Conservation (phyloP, 108 stramenopile species). For the Parmales sp. region DNA sequence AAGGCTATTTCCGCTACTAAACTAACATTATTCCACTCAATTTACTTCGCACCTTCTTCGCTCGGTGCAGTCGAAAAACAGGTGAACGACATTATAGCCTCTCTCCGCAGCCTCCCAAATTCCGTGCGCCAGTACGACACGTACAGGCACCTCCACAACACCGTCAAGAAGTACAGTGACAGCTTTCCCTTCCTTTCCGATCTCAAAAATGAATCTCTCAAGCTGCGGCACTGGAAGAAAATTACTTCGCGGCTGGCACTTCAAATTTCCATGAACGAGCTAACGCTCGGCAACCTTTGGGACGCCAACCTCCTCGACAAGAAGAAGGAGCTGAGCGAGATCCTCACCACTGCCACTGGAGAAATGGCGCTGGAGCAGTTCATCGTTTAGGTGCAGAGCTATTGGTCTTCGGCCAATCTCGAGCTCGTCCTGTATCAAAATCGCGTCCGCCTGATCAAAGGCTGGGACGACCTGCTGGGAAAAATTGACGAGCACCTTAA, state of each 20-base stretch:
- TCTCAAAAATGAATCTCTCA: slow-evolving; percentile 87
- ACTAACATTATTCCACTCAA: too few species aligned
- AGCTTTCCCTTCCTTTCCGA: slow-evolving; percentile 68
- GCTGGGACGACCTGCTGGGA: slow-evolving; percentile 90
- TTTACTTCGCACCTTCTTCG: too few species aligned
- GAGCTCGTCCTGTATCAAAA: slow-evolving; percentile 89
- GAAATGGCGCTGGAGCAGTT: slow-evolving; percentile 97
- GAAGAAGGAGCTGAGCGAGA: slow-evolving; percentile 75
- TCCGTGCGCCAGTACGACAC: slow-evolving; percentile 93
- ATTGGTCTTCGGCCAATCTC: slow-evolving; percentile 85
- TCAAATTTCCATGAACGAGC: slow-evolving; percentile 50
- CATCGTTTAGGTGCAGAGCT: slow-evolving; percentile 81
- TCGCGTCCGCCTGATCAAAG: slow-evolving; percentile 79
- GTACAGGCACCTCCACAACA: slow-evolving; percentile 66
- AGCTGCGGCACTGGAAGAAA: slow-evolving; percentile 90
- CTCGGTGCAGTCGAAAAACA: slow-evolving; percentile 73
- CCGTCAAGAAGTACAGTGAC: slow-evolving; percentile 51
- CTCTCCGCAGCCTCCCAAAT: slow-evolving; percentile 79
- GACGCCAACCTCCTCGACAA: slow-evolving; percentile 66
- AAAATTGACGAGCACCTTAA: slow-evolving; percentile 90
- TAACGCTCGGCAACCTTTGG: slow-evolving; percentile 88
- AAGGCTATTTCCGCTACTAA: too few species aligned
- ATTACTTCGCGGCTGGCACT: slow-evolving; percentile 71
- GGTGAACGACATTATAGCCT: slow-evolving; percentile 71
- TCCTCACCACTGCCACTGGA: slow-evolving; percentile 84